Conservation (phyloP, 2,329 filamentous ascomycete genomes). For the Epicoccum nigrum region DNA sequence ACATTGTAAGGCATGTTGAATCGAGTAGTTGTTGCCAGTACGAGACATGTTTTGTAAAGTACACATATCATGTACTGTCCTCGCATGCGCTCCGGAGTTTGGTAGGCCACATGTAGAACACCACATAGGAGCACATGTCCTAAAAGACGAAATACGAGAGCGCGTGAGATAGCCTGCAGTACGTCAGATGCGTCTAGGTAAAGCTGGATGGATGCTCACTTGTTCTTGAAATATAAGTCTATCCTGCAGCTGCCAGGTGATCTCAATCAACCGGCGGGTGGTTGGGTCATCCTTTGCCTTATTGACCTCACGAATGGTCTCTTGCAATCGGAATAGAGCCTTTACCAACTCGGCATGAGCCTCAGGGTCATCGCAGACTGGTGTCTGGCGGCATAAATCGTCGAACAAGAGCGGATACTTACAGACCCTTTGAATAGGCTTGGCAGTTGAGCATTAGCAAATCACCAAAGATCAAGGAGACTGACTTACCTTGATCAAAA, state of each 20-base stretch:
- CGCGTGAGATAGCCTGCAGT: slow-evolving; percentile 36
- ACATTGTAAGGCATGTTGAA: slow-evolving; percentile 73
- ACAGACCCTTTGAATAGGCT: slow-evolving; percentile 92
- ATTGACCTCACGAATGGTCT: slow-evolving; percentile 81
- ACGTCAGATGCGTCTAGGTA: slow-evolving; percentile 1
- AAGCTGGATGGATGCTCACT: slow-evolving; percentile 53
- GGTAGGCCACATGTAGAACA: slow-evolving; percentile 81
- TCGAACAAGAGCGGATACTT: slow-evolving; percentile 88
- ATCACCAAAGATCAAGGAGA: neutral
- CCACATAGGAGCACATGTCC: slow-evolving; percentile 84
- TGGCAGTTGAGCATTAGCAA: neutral
- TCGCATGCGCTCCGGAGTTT: slow-evolving; percentile 68
- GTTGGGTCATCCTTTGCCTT: slow-evolving; percentile 77
- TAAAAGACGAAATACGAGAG: slow-evolving; percentile 71
- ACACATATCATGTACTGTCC: slow-evolving; percentile 86
- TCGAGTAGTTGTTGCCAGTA: slow-evolving; percentile 72
- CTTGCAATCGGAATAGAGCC: slow-evolving; percentile 72
- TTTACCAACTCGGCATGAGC: slow-evolving; percentile 81
- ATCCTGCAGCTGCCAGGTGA: slow-evolving; percentile 84
- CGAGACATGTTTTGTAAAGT: slow-evolving; percentile 79
- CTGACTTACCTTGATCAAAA: slow-evolving; percentile 79
- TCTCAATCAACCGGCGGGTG: slow-evolving; percentile 73
- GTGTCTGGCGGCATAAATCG: slow-evolving; percentile 82
- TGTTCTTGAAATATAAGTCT: slow-evolving; percentile 76
- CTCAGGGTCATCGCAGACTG: slow-evolving; percentile 81